Conservation (phyloP, 371 early-diverging fungal species). For the Umbelopsis sp. region DNA sequence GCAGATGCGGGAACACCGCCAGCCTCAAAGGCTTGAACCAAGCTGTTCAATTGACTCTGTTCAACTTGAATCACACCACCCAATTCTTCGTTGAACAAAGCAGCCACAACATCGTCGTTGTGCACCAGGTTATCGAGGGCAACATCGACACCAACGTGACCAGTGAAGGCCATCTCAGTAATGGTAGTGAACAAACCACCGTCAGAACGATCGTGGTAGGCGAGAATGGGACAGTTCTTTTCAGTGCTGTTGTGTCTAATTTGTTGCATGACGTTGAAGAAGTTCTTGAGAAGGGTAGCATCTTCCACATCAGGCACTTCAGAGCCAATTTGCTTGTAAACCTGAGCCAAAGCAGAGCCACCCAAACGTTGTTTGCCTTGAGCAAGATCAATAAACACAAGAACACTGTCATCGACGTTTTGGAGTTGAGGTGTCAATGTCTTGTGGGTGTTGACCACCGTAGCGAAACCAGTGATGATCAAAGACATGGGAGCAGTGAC, state of each 20-base stretch:
- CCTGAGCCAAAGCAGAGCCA: constrained; percentile 93
- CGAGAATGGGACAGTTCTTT: constrained; percentile 66
- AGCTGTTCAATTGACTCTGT: constrained; percentile 55
- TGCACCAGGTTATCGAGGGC: constrained; percentile 56
- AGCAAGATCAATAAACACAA: constrained; percentile 87
- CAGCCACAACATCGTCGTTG: constrained; percentile 59
- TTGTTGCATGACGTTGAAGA: constrained; percentile 79
- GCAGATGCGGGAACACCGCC: constrained; percentile 58
- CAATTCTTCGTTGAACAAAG: constrained; percentile 94
- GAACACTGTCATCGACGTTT: constrained; percentile 51
- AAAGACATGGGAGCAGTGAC: constrained; percentile 91
- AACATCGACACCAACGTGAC: constrained; percentile 80
- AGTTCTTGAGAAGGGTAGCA: constrained; percentile 65
- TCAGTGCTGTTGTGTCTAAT: constrained; percentile 41
- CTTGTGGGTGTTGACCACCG: constrained; percentile 80
- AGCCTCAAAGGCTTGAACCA: constrained; percentile 55
- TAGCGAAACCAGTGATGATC: constrained; percentile 90
- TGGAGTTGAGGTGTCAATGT: constrained; percentile 89
- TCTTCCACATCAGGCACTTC: constrained; percentile 90
- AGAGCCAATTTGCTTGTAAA: constrained; percentile 83
- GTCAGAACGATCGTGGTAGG: constrained; percentile 97
- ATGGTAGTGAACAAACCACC: constrained; percentile 93
- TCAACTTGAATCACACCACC: constrained; percentile 93
- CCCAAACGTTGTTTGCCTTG: constrained; percentile 86
- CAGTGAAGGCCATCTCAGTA: constrained; percentile 95